Evolutionary conservation across 2,329 filamentous ascomycete species (phyloP).

Genomic region (Colletotrichum shisoi): DNA sequence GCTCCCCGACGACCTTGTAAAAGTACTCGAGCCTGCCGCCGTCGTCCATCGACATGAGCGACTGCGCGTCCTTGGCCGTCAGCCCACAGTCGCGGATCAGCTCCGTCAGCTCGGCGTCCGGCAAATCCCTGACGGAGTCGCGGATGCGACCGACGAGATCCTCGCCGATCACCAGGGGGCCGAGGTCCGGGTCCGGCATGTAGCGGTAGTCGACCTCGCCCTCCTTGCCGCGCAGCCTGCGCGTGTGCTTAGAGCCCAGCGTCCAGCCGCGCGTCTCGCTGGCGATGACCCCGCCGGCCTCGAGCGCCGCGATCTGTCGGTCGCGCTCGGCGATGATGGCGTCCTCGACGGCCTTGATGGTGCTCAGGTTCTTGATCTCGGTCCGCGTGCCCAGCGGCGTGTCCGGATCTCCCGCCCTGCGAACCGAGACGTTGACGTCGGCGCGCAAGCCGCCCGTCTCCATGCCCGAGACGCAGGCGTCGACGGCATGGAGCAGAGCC

Average conservation of each 20-base stretch:
- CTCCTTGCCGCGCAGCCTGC: constrained; percentile 86
- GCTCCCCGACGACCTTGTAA: constrained; percentile 66
- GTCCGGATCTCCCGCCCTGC: constrained; percentile 58
- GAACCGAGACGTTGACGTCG: constrained; percentile 94
- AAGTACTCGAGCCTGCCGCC: constrained; percentile 86
- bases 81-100: constrained; percentile 72
- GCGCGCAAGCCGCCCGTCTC: constrained; percentile 89
- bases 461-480: constrained; percentile 91
- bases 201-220: constrained; percentile 98
- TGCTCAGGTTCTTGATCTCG: constrained; percentile 97
- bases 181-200: constrained; percentile 95
- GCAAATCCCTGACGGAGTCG: constrained; percentile 71
- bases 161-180: constrained; percentile 76
- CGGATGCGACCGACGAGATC: constrained; percentile 73
- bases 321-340: constrained; percentile 91
- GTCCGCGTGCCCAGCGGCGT: constrained; percentile 78
- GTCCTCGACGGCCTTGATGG: constrained; percentile 93
- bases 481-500: constrained; percentile 76
- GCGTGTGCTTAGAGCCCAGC: constrained; percentile 81
- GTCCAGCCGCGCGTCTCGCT: constrained; percentile 96
- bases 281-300: constrained; percentile 75
- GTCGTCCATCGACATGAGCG: constrained; percentile 77
- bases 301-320: constrained; percentile 82
- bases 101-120: constrained; percentile 72
- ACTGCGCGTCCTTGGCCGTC: constrained; percentile 81